Percentiles rank a stretch among this genome's conserved stretches.
Evolutionary conservation across 2,329 filamentous ascomycete species (phyloP).

Genomic region (Exutisphaerella laricina): DNA sequence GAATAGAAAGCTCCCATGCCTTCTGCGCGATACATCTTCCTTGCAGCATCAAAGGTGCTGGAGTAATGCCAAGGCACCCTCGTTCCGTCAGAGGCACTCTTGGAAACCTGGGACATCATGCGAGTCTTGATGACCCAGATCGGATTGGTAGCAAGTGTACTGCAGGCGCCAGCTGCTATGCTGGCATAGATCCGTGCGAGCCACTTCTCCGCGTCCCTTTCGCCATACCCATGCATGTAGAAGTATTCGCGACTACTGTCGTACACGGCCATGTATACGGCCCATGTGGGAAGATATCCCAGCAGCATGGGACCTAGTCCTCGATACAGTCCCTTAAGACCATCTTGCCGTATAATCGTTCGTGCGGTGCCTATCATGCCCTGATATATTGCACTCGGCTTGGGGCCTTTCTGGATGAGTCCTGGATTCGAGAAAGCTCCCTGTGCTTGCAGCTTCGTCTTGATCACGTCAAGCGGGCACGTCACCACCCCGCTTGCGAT

Average conservation of each 20-base stretch:
- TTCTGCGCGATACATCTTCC: conserved; percentile 92
- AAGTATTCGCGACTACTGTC: conserved; percentile 77
- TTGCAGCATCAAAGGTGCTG: conserved; percentile 82
- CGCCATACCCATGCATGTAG: conserved; percentile 47
- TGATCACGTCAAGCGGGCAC: conserved; percentile 97
- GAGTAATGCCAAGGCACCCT: conserved; percentile 84
- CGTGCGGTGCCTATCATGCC: conserved; percentile 81
- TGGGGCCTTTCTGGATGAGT: conserved; percentile 21
- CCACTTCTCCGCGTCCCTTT: conserved; percentile 56
- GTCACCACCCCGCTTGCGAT: conserved; percentile 92
- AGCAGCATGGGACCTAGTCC: conserved; percentile 90
- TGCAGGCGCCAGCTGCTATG: conserved; percentile 83
- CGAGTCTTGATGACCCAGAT: conserved; percentile 99
- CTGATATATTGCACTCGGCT: conserved; percentile 62
- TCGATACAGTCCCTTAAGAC: conserved; percentile 83
- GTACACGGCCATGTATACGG: conserved; percentile 95
- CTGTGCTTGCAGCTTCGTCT: conserved; percentile 95
- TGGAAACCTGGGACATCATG: conserved; percentile 85
- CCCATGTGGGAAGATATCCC: conserved; percentile 96
- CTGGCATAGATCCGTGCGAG: conserved; percentile 83
- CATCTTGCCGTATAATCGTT: conserved; percentile 83
- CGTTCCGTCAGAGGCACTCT: conserved; percentile 48
- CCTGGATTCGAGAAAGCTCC: conserved; percentile 62
- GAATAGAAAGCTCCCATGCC: conserved; percentile 91
- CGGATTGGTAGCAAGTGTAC: conserved; percentile 89